Conservation (phyloP, 225 moss, liverwort and hornwort genomes). For the Asterella californica region DNA sequence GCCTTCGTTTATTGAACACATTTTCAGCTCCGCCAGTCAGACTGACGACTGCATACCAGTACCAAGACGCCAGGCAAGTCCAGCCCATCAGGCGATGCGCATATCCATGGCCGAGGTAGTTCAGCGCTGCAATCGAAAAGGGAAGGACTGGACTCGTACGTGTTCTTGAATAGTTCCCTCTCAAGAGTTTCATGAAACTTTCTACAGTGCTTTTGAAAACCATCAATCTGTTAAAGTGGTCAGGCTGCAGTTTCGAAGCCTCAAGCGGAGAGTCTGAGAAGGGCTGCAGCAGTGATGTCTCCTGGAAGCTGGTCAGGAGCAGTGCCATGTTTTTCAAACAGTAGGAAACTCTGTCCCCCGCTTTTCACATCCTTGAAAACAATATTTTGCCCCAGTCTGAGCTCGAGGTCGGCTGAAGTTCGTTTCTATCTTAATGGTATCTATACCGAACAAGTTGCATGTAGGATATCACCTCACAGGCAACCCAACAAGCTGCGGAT, state of each 20-base stretch:
- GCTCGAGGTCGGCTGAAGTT: background rate
- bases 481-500: background rate
- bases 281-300: background rate
- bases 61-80: background rate
- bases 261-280: background rate
- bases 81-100: constrained; percentile 1
- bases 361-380: background rate
- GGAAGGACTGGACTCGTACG: background rate
- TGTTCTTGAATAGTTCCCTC: background rate
- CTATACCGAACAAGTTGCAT: background rate
- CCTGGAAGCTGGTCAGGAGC: background rate
- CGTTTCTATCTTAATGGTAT: background rate
- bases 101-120: constrained; percentile 1
- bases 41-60: background rate
- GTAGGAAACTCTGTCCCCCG: background rate
- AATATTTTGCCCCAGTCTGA: background rate
- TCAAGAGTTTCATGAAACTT: background rate
- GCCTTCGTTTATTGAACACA: background rate
- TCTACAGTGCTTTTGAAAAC: background rate
- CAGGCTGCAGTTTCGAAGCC: background rate
- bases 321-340: background rate
- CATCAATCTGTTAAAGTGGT: background rate
- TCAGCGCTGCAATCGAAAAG: background rate
- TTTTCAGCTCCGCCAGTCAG: constrained; percentile 3
- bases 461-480: background rate